phyloP scores from a whole-genome alignment of 306 rosid genomes.

The Fragaria ananassa region DNA sequence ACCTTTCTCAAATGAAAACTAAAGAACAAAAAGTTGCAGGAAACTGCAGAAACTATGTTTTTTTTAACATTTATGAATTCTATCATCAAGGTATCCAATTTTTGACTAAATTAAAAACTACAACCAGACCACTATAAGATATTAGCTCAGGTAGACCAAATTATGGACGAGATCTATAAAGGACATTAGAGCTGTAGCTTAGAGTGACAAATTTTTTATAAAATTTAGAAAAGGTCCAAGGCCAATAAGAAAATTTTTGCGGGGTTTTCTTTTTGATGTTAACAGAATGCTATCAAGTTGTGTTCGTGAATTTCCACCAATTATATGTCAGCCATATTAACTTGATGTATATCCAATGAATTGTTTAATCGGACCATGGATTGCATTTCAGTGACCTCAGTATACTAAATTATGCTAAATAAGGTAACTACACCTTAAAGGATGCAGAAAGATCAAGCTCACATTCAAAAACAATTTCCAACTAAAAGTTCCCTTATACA shows the following conservation, averaged over 20 bases:
- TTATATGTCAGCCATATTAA: not conserved
- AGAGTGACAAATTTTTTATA: not conserved
- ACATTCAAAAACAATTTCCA: not conserved
- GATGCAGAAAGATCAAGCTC: not conserved
- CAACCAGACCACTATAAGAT: not conserved
- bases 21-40: not conserved
- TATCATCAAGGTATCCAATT: not conserved
- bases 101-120: not conserved
- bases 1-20: not conserved
- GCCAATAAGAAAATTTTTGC: not conserved
- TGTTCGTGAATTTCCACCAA: not conserved
- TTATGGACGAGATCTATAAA: not conserved
- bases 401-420: not conserved
- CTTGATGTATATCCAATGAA: not conserved
- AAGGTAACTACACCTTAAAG: constrained; percentile 14
- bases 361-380: not conserved
- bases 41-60: not conserved
- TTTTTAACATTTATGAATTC: not conserved
- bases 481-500: constrained; percentile 17
- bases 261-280: not conserved
- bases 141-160: not conserved
- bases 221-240: not conserved
- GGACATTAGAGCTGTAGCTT: not conserved
- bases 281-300: not conserved
- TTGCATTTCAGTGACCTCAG: not conserved